Evolutionary conservation across 1,284 basidiomycete genomes (phyloP), one percentile per base, ranked within the genome.

Genomic region (Boletus smithii): DNA sequence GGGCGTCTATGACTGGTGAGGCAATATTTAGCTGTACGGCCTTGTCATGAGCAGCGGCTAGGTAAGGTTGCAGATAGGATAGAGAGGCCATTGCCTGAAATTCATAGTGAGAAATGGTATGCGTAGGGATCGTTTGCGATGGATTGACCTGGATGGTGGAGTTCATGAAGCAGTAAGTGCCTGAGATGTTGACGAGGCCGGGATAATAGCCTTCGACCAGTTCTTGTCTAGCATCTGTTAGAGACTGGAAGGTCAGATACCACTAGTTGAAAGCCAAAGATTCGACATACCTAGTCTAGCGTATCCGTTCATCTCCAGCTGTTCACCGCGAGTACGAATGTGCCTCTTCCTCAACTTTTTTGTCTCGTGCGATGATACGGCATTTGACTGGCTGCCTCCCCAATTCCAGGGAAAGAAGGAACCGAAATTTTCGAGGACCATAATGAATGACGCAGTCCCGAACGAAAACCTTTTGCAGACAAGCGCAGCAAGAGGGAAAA

Each of bases 141-240:
- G 26, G 42, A 60, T 74, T 53, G 54, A 89, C 91, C 79, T 95
- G 92, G 9, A 95, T 71, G 4, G 91, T 93, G 11, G 91, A 91
- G 65, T 97, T 94, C 83, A 95, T 88, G 72, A 95, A 97, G 63
- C 93, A 95, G 54, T 95, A 88, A 42, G 91, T 94, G 8, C 93
- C 92, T n/a, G 89, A 91, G 30, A 93, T 84, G 62, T 97, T 95
- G 59, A 94, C 86, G 46, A 95, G 82, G 2, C 91, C 93, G 5
- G 90, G 86, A 68, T 89, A 95, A 59, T 81, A 78, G 22, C 73
- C 73, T 17, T 73, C 74, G 23, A 34, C 42, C n/a, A 62, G 63
- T 56, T 55, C 59, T 31, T 56, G 58, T 51, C 53, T 61, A 36
- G 40, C 22, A 22, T 62, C 63, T 67, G 39, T 26, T n/a, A n/a